These are phyloP conservation scores for Taphrina deformans DNA, from an alignment of 1,139 yeast genomes.

Conservation along the genomic window DNA sequence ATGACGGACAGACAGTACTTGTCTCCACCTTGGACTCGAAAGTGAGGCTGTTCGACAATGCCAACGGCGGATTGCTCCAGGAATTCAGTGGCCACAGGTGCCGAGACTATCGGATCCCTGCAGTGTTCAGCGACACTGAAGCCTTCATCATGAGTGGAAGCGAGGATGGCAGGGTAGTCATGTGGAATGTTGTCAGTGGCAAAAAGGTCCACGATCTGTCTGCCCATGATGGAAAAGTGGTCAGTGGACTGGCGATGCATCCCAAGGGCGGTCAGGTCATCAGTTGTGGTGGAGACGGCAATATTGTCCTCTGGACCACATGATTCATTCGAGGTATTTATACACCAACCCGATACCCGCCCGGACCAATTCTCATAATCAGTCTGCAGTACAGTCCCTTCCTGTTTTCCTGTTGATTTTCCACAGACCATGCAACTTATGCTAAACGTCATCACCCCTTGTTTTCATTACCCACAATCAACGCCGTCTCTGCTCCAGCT, in stretches of 20 bases:
- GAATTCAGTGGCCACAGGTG: conserved; percentile 44
- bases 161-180: conserved; percentile 82
- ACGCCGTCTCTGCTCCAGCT: neutral
- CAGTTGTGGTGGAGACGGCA: conserved; percentile 39
- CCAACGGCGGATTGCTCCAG: conserved; percentile 42
- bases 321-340: neutral
- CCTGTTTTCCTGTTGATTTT: neutral
- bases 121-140: conserved; percentile 52
- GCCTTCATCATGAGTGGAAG: conserved; percentile 77
- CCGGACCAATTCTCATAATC: too few species aligned
- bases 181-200: conserved; percentile 84
- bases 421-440: neutral
- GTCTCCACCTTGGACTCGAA: conserved; percentile 43
- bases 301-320: conserved; percentile 30
- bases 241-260: conserved; percentile 38
- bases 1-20: conserved; percentile 41
- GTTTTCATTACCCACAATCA: too few species aligned
- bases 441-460: too few species aligned
- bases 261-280: conserved; percentile 38
- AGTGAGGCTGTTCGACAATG: conserved; percentile 43
- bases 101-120: conserved; percentile 41
- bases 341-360: too few species aligned
- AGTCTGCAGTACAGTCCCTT: too few species aligned
- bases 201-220: conserved; percentile 40
- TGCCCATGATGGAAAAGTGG: conserved; percentile 35